Evolutionary conservation across 208 protist species (phyloP), one percentile per base, ranked within the genome.

Genomic region (Strigomonas galati): DNA sequence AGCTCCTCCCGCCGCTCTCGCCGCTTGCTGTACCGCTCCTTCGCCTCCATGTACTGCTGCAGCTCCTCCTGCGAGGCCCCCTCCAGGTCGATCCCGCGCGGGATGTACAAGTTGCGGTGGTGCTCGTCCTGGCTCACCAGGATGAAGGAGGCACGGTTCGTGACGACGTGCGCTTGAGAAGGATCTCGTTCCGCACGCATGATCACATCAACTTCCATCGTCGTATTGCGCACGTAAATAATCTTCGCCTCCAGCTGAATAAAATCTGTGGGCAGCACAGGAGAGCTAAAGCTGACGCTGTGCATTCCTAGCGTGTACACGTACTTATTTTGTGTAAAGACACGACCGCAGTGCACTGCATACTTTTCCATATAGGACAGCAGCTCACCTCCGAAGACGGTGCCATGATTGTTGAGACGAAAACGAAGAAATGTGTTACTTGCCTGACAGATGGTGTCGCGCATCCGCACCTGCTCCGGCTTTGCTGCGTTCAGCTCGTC

Each of bases 341-440:
- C 90, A 49, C 83, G 77, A 56, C 73, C 91, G 62, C 91, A 96
- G 68, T 93, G 77, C 43, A 86, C 79, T 12, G 91, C 91, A 60
- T 93, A 81, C 40, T 68, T 72, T 75, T 96, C 91, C 91, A 96
- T 96, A 85, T 88, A 96, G 48, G 73, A 55, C 85, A 96, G 90
- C 56, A 96, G 65, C 71, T 94, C 91, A 1, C 91, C 91, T 46
- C 91, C 91, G 71, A 96, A 96, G 44, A 96, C 85, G 52, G 91
- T 96, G 71, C 92, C 89, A 76, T 96, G 93, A 70, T 91, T 91
- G 74, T 96, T 96, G 67, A 93, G 67, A 72, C 79, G 79, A 0
- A 80, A 78, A 9, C 72, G 71, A 48, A 94, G 83, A 71, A 96
- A 96, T 67, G 93, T 91, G 54, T 88, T 80, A 64, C 93, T 82